Base-by-base conservation (phyloP, 371 early-diverging fungal genomes). In the Actinomucor elegans region DNA sequence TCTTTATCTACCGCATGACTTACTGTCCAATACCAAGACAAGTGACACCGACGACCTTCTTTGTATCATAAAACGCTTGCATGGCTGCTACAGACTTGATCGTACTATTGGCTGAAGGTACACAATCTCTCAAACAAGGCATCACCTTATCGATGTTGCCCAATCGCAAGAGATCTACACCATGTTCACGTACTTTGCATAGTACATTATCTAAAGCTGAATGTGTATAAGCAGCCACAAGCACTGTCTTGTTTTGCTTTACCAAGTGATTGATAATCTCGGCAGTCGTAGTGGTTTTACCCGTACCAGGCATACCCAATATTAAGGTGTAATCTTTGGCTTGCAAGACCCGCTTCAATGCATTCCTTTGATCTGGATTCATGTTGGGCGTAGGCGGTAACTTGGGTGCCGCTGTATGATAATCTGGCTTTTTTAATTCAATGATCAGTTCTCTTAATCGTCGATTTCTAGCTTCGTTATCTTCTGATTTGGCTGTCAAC, bases 221-320 rank as follows among this genome's bases (percentile, higher is more conserved):
- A 58, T 99, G 96, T 0, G 99, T 99, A 64, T 98, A 96, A 10
- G 99, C 92, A 8, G 96, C 86, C 17, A 99, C 61, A 17, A 99
- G 76, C 0, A 99, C 92, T 0, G 87, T 75, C 50, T 96, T 92
- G 2, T 86, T 84, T 12, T 65, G 70, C 9, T 48, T 42, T 3
- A 91, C 87, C 21, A 99, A 72, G 6, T 81, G 73, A 15, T 80
- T 70, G 18, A 99, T 89, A 14, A 98, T 76, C 17, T 87, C 75
- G 0, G 94, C 83, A 26, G 98, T 95, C 0, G 97, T 91, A 2
- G 91, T 94, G 0, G 95, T 96, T 67, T 99, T 99, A 21, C 99
- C 99, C 0, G 99, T 98, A 2, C 99, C 99, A 0, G 99, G 99
- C 98, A 99, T 98, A 17, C 99, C 99, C 31, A 98, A 77, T 20